Percentiles rank a stretch among this genome's conserved stretches.
These are phyloP conservation scores for Trichoderma afroharzianum DNA, from an alignment of 2,329 filamentous ascomycete genomes.

Conservation along the genomic window DNA sequence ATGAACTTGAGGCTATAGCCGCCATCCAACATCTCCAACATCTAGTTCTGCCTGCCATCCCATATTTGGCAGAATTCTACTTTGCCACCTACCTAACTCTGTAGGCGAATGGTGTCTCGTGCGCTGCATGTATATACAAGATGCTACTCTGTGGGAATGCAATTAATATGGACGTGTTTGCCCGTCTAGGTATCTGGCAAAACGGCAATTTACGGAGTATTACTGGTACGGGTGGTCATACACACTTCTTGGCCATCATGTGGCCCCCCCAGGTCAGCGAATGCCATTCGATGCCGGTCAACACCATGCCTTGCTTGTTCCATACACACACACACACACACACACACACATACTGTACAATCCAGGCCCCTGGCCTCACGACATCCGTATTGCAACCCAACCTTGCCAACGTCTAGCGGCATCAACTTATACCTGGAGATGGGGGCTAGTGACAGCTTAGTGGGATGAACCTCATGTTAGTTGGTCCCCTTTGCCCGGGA, in stretches of 20 bases:
- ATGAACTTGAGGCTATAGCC: neutral
- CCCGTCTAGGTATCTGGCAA: neutral
- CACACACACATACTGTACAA: neutral
- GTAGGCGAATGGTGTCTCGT: neutral
- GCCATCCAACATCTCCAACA: neutral
- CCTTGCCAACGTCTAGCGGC: neutral
- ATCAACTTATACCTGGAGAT: neutral
- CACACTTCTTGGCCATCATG: neutral
- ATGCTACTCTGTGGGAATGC: neutral
- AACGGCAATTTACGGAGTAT: conserved; percentile 9
- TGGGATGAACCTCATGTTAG: neutral
- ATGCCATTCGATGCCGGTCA: neutral
- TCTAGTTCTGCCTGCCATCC: neutral
- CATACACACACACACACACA: neutral
- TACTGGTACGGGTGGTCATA: neutral
- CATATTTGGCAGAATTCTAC: neutral
- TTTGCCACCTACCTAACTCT: neutral
- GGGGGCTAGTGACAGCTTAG: neutral
- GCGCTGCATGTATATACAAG: neutral
- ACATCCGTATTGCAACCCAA: neutral
- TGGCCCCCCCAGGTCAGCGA: neutral
- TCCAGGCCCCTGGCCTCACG: neutral
- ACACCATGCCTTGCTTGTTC: neutral
- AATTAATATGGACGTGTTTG: neutral
- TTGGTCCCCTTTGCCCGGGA: neutral